Percentiles rank a stretch among this genome's conserved stretches.
Conservation (phyloP, 2,329 filamentous ascomycete genomes). For the Diaporthe australafricana region DNA sequence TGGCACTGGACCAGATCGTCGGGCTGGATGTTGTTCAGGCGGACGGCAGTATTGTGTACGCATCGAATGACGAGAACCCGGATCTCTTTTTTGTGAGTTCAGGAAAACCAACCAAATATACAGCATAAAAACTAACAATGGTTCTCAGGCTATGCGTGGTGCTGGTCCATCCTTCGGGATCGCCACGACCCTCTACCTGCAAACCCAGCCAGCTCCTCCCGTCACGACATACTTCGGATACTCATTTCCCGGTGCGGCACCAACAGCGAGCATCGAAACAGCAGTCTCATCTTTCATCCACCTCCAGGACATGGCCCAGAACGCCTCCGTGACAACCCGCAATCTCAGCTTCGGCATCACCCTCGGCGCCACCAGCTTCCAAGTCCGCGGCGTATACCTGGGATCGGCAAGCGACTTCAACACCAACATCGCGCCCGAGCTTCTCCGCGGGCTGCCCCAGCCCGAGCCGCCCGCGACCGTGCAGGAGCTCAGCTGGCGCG, state of each 20-base stretch:
- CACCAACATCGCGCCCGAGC: neutral
- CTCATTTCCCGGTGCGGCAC: neutral
- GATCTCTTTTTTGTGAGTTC: constrained; percentile 66
- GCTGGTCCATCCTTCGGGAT: neutral
- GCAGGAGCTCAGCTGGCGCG: neutral
- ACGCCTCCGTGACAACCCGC: neutral
- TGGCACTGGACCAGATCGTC: constrained; percentile 64
- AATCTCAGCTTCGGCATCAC: constrained; percentile 1
- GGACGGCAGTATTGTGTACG: constrained; percentile 60
- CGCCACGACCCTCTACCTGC: neutral
- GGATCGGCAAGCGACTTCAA: neutral
- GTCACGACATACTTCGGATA: constrained; percentile 4
- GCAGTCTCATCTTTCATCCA: neutral
- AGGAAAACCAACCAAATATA: accelerated
- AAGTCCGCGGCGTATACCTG: neutral
- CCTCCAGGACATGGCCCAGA: neutral
- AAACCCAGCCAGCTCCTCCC: neutral
- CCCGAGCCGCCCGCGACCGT: neutral
- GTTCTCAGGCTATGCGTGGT: neutral
- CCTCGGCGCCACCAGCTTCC: neutral
- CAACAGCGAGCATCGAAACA: neutral
- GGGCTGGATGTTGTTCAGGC: constrained; percentile 67
- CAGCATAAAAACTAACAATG: neutral
- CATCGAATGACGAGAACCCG: constrained; percentile 58
- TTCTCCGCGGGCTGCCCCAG: neutral